Evolutionary conservation across 371 early-diverging fungal genomes (phyloP).

Genomic region (Mucor indicus): DNA sequence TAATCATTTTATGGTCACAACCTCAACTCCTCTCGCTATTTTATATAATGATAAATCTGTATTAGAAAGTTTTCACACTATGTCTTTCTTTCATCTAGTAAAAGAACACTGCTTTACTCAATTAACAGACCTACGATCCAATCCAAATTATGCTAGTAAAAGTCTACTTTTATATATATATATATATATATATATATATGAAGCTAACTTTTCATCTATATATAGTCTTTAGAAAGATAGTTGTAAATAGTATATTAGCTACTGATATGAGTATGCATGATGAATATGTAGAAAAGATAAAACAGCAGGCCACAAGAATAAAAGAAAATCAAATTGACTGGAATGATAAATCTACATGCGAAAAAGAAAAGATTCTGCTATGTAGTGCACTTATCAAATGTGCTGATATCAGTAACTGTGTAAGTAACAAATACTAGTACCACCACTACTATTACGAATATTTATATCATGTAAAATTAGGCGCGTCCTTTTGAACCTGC

Average conservation of each 20-base stretch:
- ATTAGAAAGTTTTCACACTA: conserved; percentile 92
- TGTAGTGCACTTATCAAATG: conserved; percentile 80
- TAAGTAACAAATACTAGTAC: too few relatives aligned
- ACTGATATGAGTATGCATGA: conserved; percentile 87
- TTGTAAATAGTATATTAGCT: conserved; percentile 74
- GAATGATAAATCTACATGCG: conserved; percentile 10
- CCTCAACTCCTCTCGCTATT: conserved; percentile 79
- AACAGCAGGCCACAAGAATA: conserved; percentile 53
- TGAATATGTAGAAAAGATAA: conserved; percentile 70
- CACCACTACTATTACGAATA: too few relatives aligned
- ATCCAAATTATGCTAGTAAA: conserved; percentile 33
- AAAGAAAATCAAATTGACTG: conserved; percentile 22
- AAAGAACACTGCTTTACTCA: conserved; percentile 55
- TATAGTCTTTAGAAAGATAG: conserved; percentile 64
- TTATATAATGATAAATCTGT: conserved; percentile 93
- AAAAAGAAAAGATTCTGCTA: conserved; percentile 42
- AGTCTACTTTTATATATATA: background rate
- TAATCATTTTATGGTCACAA: conserved; percentile 77
- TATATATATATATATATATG: conserved; percentile 3
- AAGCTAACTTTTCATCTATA: background rate
- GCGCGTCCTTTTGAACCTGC: conserved; percentile 62
- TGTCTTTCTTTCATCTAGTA: conserved; percentile 82
- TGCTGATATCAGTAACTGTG: conserved; percentile 81
- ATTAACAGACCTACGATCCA: conserved; percentile 37
- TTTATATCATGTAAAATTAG: too few relatives aligned